phyloP scores from a whole-genome alignment of 2,329 filamentous ascomycete species.

The Didymella lethalis region DNA sequence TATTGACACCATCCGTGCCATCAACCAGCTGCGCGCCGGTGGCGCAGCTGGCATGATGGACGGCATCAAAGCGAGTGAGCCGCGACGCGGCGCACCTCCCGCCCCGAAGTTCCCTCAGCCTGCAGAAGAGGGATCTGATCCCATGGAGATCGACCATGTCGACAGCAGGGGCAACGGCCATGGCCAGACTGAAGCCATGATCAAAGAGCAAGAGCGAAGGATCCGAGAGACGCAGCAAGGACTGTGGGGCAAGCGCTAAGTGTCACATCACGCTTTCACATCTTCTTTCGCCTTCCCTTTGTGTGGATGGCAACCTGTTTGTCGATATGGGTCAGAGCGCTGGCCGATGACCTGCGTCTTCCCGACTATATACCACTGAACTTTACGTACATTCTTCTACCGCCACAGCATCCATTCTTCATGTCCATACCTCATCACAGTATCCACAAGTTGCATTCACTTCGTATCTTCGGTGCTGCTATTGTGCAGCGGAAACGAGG shows the following conservation, averaged over 20 bases:
- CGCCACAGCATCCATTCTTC: not conserved
- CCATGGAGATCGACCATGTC: slow-evolving; percentile 58
- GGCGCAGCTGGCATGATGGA: slow-evolving; percentile 68
- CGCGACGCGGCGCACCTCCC: slow-evolving; percentile 49
- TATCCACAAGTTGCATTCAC: not conserved
- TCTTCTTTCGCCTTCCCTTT: slow-evolving; percentile 4
- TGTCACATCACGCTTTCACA: no score
- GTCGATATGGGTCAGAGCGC: slow-evolving; percentile 12
- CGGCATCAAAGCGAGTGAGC: slow-evolving; percentile 65
- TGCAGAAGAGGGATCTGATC: slow-evolving; percentile 40
- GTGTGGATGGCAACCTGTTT: slow-evolving; percentile 1
- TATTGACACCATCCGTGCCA: slow-evolving; percentile 72
- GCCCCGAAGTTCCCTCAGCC: slow-evolving; percentile 45
- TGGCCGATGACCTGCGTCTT: slow-evolving; percentile 10
- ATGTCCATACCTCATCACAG: not conserved
- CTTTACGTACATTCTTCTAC: not conserved
- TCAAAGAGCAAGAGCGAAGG: slow-evolving; percentile 65
- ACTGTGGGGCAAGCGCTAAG: slow-evolving; percentile 58
- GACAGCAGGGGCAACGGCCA: slow-evolving; percentile 66
- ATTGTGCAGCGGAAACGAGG: not conserved
- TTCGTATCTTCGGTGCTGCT: not conserved
- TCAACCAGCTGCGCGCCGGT: slow-evolving; percentile 71
- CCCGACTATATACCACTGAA: slow-evolving; percentile 19
- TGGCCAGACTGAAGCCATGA: slow-evolving; percentile 70
- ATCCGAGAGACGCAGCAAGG: slow-evolving; percentile 67